Conservation (phyloP, 2,329 filamentous ascomycete genomes). For the Calonectria ilicicola region DNA sequence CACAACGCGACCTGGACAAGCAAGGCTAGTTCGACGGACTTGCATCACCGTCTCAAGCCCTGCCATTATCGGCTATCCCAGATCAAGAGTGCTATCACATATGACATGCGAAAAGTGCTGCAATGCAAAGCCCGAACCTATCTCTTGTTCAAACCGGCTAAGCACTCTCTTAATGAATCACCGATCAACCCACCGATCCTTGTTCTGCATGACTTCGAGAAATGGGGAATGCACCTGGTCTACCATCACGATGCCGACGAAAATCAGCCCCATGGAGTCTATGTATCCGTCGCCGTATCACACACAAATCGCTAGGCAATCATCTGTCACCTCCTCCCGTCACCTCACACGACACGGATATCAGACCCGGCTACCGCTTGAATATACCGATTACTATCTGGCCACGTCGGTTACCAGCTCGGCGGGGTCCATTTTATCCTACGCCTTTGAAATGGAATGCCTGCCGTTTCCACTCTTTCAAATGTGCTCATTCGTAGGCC, state of each 20-base stretch:
- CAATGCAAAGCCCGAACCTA: background rate
- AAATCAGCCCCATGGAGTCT: background rate
- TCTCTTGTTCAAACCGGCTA: background rate
- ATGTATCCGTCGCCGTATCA: background rate
- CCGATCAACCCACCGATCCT: background rate
- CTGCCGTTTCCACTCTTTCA: background rate
- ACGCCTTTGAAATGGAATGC: background rate
- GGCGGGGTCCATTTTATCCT: conserved; percentile 1
- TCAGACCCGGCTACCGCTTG: background rate
- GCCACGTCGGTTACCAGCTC: background rate
- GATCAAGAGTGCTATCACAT: background rate
- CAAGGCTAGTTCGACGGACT: too few species aligned
- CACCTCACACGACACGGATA: background rate
- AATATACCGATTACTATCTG: background rate
- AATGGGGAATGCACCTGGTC: background rate
- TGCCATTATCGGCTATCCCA: background rate
- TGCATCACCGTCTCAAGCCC: background rate
- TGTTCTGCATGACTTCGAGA: background rate
- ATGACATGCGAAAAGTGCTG: background rate
- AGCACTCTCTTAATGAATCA: too few species aligned
- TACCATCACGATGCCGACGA: background rate
- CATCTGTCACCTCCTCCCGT: background rate
- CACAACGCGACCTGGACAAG: background rate
- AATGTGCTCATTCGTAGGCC: background rate
- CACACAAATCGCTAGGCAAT: background rate